Evolutionary conservation across 805 yeast species (phyloP).

Genomic region (Debaryomyces tyrocola): DNA sequence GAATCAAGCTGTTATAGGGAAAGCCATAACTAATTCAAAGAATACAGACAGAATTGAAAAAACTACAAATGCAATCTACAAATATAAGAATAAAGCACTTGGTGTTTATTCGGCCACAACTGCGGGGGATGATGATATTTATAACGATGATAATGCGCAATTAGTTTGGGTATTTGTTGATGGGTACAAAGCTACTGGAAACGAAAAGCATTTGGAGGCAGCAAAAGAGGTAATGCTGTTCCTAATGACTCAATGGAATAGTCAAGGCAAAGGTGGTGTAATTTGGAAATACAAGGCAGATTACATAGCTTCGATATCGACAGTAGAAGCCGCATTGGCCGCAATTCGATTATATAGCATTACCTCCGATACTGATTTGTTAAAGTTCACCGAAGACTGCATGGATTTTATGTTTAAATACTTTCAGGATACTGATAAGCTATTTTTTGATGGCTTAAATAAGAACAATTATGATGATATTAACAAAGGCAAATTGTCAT

Average conservation of each 20-base stretch:
- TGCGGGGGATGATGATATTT: conserved; percentile 21
- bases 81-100: conserved; percentile 16
- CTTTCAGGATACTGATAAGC: conserved; percentile 17
- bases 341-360: conserved; percentile 19
- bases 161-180: conserved; percentile 26
- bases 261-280: conserved; percentile 21
- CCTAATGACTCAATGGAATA: conserved; percentile 19
- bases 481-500: conserved; percentile 28
- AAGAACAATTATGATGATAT: conserved; percentile 10
- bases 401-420: conserved; percentile 14
- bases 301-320: conserved; percentile 31
- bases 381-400: conserved; percentile 17
- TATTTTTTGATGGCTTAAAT: conserved; percentile 21
- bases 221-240: conserved; percentile 17
- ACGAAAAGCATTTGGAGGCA: conserved; percentile 14
- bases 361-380: conserved; percentile 11
- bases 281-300: conserved; percentile 19
- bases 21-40: conserved; percentile 15
- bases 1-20: conserved; percentile 27
- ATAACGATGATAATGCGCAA: conserved; percentile 31
- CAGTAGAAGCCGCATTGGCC: conserved; percentile 28
- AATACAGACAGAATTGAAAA: conserved; percentile 10
- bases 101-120: conserved; percentile 25
- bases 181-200: conserved; percentile 18
- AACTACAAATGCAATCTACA: conserved; percentile 11